Conservation (phyloP, 768 basidiomycete genomes). For the Russula ochroleuca region DNA sequence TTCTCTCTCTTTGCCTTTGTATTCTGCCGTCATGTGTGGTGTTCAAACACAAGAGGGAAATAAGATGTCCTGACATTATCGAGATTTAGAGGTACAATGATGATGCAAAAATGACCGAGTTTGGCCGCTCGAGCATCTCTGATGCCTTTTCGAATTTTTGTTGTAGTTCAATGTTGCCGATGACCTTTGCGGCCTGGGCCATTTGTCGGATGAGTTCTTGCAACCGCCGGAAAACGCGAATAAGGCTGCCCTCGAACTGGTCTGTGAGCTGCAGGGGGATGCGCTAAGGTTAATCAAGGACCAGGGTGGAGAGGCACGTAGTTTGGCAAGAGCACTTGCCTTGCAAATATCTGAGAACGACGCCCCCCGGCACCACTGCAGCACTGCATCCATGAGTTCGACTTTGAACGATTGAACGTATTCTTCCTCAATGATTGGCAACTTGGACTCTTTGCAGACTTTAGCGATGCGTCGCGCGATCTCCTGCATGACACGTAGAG, state of each 20-base stretch:
- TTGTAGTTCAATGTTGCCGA: slow-evolving; percentile 90
- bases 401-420: slow-evolving; percentile 98
- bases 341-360: slow-evolving; percentile 96
- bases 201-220: slow-evolving; percentile 96
- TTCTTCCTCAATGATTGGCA: slow-evolving; percentile 85
- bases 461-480: slow-evolving; percentile 94
- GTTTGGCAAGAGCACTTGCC: slow-evolving; percentile 41
- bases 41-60: background rate
- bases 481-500: slow-evolving; percentile 93
- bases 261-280: slow-evolving; percentile 68
- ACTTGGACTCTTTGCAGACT: slow-evolving; percentile 90
- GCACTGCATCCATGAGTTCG: slow-evolving; percentile 96
- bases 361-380: slow-evolving; percentile 97
- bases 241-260: slow-evolving; percentile 94
- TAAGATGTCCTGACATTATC: background rate
- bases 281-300: background rate
- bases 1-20: background rate
- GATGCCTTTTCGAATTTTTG: slow-evolving; percentile 90
- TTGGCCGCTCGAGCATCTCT: slow-evolving; percentile 90
- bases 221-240: slow-evolving; percentile 91
- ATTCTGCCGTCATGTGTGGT: background rate
- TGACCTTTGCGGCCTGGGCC: slow-evolving; percentile 92
- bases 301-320: background rate
- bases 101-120: slow-evolving; percentile 90
- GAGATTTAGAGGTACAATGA: slow-evolving; percentile 64